Conservation (phyloP, 805 yeast genomes). For the Wickerhamomyces queroliae region DNA sequence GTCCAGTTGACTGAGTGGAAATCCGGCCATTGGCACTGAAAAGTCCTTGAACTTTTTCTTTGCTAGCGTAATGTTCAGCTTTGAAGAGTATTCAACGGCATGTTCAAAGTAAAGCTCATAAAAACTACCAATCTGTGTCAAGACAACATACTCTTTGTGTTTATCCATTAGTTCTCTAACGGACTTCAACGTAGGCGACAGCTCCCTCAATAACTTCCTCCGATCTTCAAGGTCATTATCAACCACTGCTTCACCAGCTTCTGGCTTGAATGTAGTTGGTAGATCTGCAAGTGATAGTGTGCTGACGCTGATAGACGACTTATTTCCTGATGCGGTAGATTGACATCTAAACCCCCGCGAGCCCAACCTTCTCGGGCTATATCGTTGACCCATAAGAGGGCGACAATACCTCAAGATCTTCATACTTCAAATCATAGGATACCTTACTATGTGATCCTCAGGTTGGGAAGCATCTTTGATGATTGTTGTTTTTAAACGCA, state of each 20-base stretch:
- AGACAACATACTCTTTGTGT: slow-evolving; percentile 49
- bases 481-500: no score
- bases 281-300: slow-evolving; percentile 5
- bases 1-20: slow-evolving; percentile 68
- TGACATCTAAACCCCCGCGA: no score
- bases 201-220: slow-evolving; percentile 1
- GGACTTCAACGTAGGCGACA: slow-evolving; percentile 30
- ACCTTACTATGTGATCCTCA: no score
- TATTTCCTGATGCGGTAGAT: no score
- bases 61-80: slow-evolving; percentile 69
- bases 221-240: not conserved
- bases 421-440: no score
- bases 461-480: no score
- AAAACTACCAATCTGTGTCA: slow-evolving; percentile 83
- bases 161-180: slow-evolving; percentile 37
- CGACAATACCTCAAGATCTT: no score
- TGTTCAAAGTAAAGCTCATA: slow-evolving; percentile 88
- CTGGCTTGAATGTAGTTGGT: no score
- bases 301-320: no score
- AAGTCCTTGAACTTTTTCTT: slow-evolving; percentile 38
- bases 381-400: no score
- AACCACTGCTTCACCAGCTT: not conserved
- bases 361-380: no score
- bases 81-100: slow-evolving; percentile 67
- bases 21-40: slow-evolving; percentile 81